Evolutionary conservation across 208 protist species (phyloP), one percentile per base, ranked within the genome.

Genomic region (Plasmodiophora brassicae): DNA sequence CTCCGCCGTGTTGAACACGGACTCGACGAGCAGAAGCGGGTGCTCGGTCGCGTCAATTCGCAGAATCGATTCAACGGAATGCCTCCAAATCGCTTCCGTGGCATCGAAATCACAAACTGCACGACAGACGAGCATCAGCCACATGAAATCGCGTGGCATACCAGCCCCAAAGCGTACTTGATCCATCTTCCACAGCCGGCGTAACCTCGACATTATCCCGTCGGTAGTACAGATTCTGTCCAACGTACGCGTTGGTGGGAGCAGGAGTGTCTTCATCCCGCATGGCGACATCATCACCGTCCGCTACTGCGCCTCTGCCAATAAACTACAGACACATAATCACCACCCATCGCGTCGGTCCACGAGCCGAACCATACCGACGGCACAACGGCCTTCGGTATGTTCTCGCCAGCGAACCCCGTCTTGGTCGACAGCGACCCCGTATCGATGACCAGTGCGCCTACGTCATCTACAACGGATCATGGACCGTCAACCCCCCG

Each of bases 371-470:
- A 28, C 84, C 84, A 41, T 86, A 86, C 86, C 14, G 84, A 84
- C 8, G 84, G 84, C 28, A 86, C 41, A 22, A 88, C 85, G 32
- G 36, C 45, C 57, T 88, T 88, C 10, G 85, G 85, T 41, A 41
- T 54, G 36, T 88, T 65, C 83, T 88, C 85, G 14, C 85, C 85
- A 38, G 85, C 85, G 39, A 87, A 88, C 20, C 85, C 85, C 5
- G 28, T n/a, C 20, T 41, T 85, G 25, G 22, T 88, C 25, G 22
- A 38, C 14, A 22, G n/a, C 41, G 85, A 36, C n/a, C 88, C 88
- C 1, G 72, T 32, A 39, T 90, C 88, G n/a, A 90, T 86, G 0
- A 90, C 88, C 36, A 90, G 38, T 43, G 85, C 85, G 35, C 85
- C 85, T 8, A 88, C 85, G 28, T 88, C 85, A 88, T 88, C 85